Conservation (phyloP, 1,139 yeast genomes). For the Geotrichum australiense region DNA sequence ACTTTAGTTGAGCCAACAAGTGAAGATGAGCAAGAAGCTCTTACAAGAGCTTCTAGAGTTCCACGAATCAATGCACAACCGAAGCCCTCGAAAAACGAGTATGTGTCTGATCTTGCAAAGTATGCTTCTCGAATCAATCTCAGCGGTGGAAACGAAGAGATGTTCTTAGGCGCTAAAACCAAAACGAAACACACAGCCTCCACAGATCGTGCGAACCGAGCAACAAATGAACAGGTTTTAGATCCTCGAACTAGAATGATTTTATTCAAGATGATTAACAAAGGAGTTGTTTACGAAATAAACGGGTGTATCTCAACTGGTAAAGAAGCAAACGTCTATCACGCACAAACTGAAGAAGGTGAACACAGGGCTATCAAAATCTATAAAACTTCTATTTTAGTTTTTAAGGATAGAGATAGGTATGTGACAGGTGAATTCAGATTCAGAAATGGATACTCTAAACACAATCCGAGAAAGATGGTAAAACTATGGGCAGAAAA, state of each 20-base stretch:
- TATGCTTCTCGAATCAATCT: slow-evolving; percentile 18
- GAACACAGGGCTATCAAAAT: slow-evolving; percentile 72
- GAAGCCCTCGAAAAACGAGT: slow-evolving; percentile 11
- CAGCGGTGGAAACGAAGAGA: slow-evolving; percentile 18
- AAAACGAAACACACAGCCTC: slow-evolving; percentile 16
- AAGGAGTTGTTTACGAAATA: slow-evolving; percentile 75
- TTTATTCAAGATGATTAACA: slow-evolving; percentile 70
- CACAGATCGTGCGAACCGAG: slow-evolving; percentile 78
- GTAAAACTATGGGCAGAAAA: slow-evolving; percentile 98
- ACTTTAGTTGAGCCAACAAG: slow-evolving; percentile 1
- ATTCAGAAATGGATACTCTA: slow-evolving; percentile 74
- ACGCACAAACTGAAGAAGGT: slow-evolving; percentile 68
- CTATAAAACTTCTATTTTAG: slow-evolving; percentile 90
- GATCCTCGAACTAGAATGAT: slow-evolving; percentile 91
- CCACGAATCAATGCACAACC: slow-evolving; percentile 21
- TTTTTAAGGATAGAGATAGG: slow-evolving; percentile 91
- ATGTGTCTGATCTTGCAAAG: slow-evolving; percentile 15
- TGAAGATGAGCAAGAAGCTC: slow-evolving; percentile 10
- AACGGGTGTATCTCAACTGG: slow-evolving; percentile 97
- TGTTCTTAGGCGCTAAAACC: slow-evolving; percentile 17
- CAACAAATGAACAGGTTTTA: slow-evolving; percentile 92
- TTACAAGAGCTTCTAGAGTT: slow-evolving; percentile 10
- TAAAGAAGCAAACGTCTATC: slow-evolving; percentile 96
- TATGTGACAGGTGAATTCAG: slow-evolving; percentile 96
- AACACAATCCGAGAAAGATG: slow-evolving; percentile 94